A percentile compares a stretch with the other conserved stretches of the same genome.
Evolutionary conservation across 2,329 filamentous ascomycete genomes (phyloP).

Genomic region (Pseudopithomyces chartarum): DNA sequence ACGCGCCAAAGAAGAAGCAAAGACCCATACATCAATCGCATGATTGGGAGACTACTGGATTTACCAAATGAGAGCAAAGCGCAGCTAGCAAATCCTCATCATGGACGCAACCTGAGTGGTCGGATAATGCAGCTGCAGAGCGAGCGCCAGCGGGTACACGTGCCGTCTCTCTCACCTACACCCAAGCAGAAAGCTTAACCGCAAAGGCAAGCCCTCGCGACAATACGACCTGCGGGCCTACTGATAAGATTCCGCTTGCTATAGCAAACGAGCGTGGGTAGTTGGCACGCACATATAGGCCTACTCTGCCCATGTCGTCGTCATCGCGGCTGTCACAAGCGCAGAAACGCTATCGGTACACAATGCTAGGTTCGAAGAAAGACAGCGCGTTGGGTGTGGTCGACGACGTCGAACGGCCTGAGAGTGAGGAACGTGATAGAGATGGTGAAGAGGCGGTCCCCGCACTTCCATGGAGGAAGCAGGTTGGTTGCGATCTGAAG

Average conservation of each 20-base stretch:
- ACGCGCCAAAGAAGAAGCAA: too few species aligned
- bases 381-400: conserved; percentile 4
- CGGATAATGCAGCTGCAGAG: too few species aligned
- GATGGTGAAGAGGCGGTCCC: neutral
- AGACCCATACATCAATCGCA: too few species aligned
- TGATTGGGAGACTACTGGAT: too few species aligned
- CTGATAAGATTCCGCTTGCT: neutral
- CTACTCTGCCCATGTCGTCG: neutral
- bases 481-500: conserved; percentile 17
- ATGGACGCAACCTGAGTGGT: too few species aligned
- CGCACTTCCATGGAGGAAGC: conserved; percentile 16
- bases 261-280: neutral
- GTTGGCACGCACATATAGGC: neutral
- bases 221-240: too few species aligned
- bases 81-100: too few species aligned
- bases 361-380: conserved; percentile 24
- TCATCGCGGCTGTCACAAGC: neutral
- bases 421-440: neutral
- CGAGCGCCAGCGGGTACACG: too few species aligned
- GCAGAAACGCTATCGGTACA: conserved; percentile 17
- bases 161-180: too few species aligned
- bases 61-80: too few species aligned
- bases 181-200: too few species aligned
- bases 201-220: too few species aligned
- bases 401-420: neutral